Conservation (phyloP, 768 basidiomycete species). For the Cystofilobasidium macerans region DNA sequence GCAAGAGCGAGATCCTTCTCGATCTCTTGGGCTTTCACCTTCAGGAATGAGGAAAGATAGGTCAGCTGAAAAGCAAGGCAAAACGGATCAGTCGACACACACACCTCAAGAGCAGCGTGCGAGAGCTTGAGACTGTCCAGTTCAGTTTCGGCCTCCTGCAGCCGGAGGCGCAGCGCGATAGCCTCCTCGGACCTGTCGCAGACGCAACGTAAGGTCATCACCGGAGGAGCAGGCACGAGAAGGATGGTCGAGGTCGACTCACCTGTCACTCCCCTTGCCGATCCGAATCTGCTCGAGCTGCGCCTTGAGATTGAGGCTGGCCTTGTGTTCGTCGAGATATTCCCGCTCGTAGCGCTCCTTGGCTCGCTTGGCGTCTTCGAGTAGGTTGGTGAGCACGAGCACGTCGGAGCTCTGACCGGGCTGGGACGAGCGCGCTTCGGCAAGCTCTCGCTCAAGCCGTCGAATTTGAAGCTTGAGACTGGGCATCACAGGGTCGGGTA, state of each 20-base stretch:
- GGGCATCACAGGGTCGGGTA: too few relatives aligned
- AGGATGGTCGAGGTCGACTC: too few relatives aligned
- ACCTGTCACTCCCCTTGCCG: conserved; percentile 83
- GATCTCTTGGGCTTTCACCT: conserved; percentile 44
- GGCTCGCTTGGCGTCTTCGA: conserved; percentile 83
- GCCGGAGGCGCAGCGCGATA: conserved; percentile 71
- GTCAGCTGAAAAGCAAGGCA: neutral
- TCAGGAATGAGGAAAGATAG: conserved; percentile 39
- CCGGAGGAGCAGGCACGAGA: too few relatives aligned
- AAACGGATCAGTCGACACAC: neutral
- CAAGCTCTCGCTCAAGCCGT: conserved; percentile 68
- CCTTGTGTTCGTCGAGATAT: conserved; percentile 71
- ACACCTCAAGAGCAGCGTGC: conserved; percentile 59
- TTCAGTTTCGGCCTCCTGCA: conserved; percentile 78
- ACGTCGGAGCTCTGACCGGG: conserved; percentile 58
- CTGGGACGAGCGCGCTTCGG: conserved; percentile 44
- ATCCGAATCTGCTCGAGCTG: conserved; percentile 79
- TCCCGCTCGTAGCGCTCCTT: conserved; percentile 80
- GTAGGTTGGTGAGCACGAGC: conserved; percentile 75
- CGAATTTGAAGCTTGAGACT: conserved; percentile 72
- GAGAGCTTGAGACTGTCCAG: conserved; percentile 59
- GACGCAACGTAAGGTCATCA: too few relatives aligned
- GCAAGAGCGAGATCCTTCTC: conserved; percentile 60
- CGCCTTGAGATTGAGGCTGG: conserved; percentile 64
- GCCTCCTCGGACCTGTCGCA: conserved; percentile 76